Percentiles rank a stretch among this genome's conserved stretches.
These are phyloP conservation scores for Phalaenopsis hybrid DNA, from an alignment of 116 monocot species.

Conservation along the genomic window DNA sequence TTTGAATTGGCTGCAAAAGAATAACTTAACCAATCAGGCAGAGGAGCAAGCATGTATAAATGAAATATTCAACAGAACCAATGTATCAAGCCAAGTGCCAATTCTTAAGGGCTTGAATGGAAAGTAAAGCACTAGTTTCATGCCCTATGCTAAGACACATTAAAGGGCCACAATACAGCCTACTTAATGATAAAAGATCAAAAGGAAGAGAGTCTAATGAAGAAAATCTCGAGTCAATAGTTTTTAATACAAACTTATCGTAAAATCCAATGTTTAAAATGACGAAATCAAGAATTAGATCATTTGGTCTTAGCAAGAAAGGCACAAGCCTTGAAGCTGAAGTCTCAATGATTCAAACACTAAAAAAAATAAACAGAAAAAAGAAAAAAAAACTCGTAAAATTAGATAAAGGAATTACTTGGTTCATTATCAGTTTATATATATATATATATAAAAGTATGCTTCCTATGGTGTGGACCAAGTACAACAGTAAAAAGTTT, in stretches of 20 bases:
- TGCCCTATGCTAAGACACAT: not conserved
- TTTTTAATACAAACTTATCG: not conserved
- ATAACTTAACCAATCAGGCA: not conserved
- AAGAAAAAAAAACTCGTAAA: too few relatives aligned
- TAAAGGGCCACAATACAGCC: not conserved
- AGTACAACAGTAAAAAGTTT: too few relatives aligned
- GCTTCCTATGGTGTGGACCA: too few relatives aligned
- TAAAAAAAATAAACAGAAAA: too few relatives aligned
- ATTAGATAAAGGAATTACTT: too few relatives aligned
- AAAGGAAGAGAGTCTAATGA: not conserved
- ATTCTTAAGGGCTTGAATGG: not conserved
- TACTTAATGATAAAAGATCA: not conserved
- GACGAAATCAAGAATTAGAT: too few relatives aligned
- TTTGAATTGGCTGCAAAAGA: constrained; percentile 80
- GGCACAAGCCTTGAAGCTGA: too few relatives aligned
- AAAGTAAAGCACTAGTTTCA: not conserved
- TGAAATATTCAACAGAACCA: not conserved
- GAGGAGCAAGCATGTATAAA: not conserved
- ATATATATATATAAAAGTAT: too few relatives aligned
- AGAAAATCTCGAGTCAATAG: not conserved
- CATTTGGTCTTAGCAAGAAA: too few relatives aligned
- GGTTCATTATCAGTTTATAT: too few relatives aligned
- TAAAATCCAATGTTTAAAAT: not conserved
- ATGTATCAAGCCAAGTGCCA: not conserved
- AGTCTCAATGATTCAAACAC: too few relatives aligned